Evolutionary conservation across 2,329 filamentous ascomycete genomes (phyloP).

Genomic region (Ceratocystis alfenasii): DNA sequence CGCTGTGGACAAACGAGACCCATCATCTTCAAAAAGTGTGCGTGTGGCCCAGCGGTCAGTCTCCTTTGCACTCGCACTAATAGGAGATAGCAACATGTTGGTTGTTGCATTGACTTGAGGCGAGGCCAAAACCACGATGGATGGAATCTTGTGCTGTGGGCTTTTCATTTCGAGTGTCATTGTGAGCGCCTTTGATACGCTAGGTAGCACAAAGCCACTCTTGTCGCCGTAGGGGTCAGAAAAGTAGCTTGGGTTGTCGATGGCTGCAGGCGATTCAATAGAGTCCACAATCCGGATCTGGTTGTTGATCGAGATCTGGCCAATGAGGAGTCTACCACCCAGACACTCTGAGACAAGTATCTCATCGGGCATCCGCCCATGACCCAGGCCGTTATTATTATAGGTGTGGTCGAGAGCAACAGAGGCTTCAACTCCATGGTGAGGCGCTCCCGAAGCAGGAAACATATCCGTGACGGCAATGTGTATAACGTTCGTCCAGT

Average conservation of each 20-base stretch:
- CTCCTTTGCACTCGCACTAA: neutral
- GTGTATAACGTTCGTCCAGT: constrained; percentile 41
- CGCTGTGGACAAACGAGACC: constrained; percentile 36
- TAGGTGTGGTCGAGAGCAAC: constrained; percentile 37
- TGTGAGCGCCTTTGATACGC: constrained; percentile 34
- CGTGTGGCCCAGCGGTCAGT: constrained; percentile 32
- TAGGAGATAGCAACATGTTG: neutral
- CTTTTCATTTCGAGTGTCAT: constrained; percentile 29
- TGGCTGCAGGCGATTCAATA: constrained; percentile 26
- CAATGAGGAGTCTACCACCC: constrained; percentile 36
- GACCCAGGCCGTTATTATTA: constrained; percentile 47
- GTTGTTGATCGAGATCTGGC: constrained; percentile 19
- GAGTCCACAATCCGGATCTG: constrained; percentile 22
- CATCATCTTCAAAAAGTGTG: constrained; percentile 48
- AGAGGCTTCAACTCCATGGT: constrained; percentile 32
- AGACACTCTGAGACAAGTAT: constrained; percentile 35
- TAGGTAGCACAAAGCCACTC: constrained; percentile 43
- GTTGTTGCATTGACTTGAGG: constrained; percentile 22
- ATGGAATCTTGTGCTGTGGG: constrained; percentile 24
- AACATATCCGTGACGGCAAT: constrained; percentile 20
- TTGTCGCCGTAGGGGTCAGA: constrained; percentile 41
- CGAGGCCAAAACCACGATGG: constrained; percentile 15
- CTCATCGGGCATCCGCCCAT: constrained; percentile 33
- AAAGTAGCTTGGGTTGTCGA: constrained; percentile 51
- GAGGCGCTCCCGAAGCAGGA: constrained; percentile 25